Evolutionary conservation across 495 filamentous ascomycete species (phyloP).

Genomic region (Aspergillus baeticus): DNA sequence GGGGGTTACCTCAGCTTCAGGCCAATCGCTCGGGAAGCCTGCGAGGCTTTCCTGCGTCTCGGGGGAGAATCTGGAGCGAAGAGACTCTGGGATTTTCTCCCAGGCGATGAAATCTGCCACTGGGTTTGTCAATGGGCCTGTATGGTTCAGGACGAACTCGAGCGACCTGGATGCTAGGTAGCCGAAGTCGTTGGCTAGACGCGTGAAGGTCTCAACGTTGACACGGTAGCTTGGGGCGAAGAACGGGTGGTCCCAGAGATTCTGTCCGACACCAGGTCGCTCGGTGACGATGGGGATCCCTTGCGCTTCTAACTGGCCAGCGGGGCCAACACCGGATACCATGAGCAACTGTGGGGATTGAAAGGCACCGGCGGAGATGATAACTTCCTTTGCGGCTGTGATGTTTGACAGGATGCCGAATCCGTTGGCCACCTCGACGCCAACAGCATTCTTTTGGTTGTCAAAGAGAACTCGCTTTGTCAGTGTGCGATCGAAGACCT

Average conservation of each 20-base stretch:
- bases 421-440: conserved; percentile 14
- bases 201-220: conserved; percentile 33
- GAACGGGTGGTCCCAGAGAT: conserved; percentile 47
- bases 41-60: conserved; percentile 30
- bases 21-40: conserved; percentile 54
- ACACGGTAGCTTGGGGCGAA: conserved; percentile 37
- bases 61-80: conserved; percentile 20
- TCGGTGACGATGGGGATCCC: conserved; percentile 40
- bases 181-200: conserved; percentile 17
- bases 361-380: conserved; percentile 53
- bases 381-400: conserved; percentile 50
- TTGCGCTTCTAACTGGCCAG: conserved; percentile 25
- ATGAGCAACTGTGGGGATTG: conserved; percentile 52
- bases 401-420: conserved; percentile 18
- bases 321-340: conserved; percentile 48
- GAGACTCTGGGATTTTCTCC: conserved; percentile 41
- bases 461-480: conserved; percentile 44
- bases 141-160: conserved; percentile 11
- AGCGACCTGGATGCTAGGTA: conserved; percentile 12
- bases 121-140: conserved; percentile 44
- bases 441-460: conserved; percentile 16
- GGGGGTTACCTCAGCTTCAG: conserved; percentile 47
- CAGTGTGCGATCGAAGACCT: conserved; percentile 35
- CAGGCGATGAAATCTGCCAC: conserved; percentile 46
- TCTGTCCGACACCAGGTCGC: conserved; percentile 51